These are phyloP conservation scores for Sclerotinia trifoliorum DNA, from an alignment of 2,329 filamentous ascomycete genomes.

Conservation along the genomic window DNA sequence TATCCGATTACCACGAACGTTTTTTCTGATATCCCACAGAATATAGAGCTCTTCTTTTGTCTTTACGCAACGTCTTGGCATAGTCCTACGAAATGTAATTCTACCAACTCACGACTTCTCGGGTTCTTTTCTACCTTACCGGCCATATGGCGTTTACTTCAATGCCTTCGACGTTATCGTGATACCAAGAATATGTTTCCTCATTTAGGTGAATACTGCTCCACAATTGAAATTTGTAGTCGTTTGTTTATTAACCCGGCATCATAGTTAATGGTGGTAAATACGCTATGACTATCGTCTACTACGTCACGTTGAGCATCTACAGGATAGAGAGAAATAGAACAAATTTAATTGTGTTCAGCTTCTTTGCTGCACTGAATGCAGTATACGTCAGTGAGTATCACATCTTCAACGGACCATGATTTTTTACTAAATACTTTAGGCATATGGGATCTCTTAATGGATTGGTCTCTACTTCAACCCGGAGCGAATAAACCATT, in stretches of 20 bases:
- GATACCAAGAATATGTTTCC: conserved; percentile 88
- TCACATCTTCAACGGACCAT: too few relatives aligned
- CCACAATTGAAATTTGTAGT: too few relatives aligned
- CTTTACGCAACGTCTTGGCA: conserved; percentile 80
- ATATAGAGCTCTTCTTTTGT: conserved; percentile 92
- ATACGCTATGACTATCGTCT: conserved; percentile 80
- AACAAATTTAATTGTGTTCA: conserved; percentile 66
- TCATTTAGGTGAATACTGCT: conserved; percentile 54
- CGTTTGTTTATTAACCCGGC: not conserved
- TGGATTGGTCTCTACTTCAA: conserved; percentile 95
- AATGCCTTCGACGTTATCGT: conserved; percentile 84
- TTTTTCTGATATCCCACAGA: conserved; percentile 50
- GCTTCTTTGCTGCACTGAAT: conserved; percentile 79
- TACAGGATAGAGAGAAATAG: conserved; percentile 70
- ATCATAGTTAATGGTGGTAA: conserved; percentile 76
- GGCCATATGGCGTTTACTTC: conserved; percentile 84
- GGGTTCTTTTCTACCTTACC: conserved; percentile 85
- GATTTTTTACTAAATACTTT: not conserved
- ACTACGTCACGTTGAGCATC: conserved; percentile 74
- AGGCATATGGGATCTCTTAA: conserved; percentile 89
- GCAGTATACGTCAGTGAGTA: conserved; percentile 73
- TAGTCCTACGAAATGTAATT: conserved; percentile 76
- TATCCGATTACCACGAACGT: not conserved
- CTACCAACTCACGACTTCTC: conserved; percentile 74
- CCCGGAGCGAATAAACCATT: conserved; percentile 64